Evolutionary conservation across 768 basidiomycete species (phyloP), one percentile per base, ranked within the genome.

Genomic region (Boletellus emodensis): DNA sequence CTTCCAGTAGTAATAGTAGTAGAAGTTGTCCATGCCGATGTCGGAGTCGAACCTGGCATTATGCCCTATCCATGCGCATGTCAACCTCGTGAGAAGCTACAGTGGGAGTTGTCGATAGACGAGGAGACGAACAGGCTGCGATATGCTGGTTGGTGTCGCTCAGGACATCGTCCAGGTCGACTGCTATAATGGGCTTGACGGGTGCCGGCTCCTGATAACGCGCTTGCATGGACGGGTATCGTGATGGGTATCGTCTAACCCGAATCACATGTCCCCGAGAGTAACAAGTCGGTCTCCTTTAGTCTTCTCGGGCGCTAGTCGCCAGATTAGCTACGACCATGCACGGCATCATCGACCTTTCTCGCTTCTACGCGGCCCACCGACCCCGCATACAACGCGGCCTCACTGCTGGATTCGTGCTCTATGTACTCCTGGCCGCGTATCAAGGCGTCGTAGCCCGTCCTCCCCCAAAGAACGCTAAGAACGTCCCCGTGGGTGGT

Each of bases 1-100:
- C 75, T 84, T 86, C 86, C 86, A 87, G 61, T 84, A 87, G 63
- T 84, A 85, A 57, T 85, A 86, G 61, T 87, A 88, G 56, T 81
- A 81, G 62, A 85, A 86, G 45, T 76, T 57, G n/a, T 75, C 68
- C 40, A 80, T 46, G 30, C 70, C 70, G 72, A 88, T 82, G 22
- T 52, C 36, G 4, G 83, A 81, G 13, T 78, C 80, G 59, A 78
- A 82, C 9, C 61, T 62, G 20, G 75, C 72, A 52, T 87, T 87
- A 56, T 87, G 85, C 85, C 85, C 85, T 87, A 50, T 6, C 53
- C 30, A 49, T 36, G 24, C 24, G 24, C 24, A 24, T 26, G 18
- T 38, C 46, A 32, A 44, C 10, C 24, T 10, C 2, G 36, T 33
- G 48, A 46, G 35, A 30, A 38, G 40, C 7, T 10, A 15, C n/a